Percentiles rank a stretch among this genome's conserved stretches.
Conservation (phyloP, 768 basidiomycete genomes). For the Russula sp. region DNA sequence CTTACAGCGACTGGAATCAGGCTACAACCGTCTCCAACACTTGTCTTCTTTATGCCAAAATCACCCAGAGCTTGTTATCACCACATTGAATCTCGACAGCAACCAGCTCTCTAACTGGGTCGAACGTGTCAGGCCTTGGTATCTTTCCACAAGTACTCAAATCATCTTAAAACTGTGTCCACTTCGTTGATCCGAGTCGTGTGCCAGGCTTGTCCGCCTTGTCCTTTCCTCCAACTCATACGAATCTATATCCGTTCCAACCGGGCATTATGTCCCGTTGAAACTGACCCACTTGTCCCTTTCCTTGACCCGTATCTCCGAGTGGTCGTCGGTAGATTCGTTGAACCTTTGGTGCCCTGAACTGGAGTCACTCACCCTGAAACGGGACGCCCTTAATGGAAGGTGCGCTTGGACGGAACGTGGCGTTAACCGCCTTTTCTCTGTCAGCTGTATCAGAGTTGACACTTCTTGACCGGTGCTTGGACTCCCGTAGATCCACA, state of each 20-base stretch:
- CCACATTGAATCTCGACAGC: conserved; percentile 64
- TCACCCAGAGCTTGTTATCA: conserved; percentile 35
- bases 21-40: conserved; percentile 57
- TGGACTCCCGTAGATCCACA: conserved; percentile 37
- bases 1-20: conserved; percentile 60
- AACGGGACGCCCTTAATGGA: conserved; percentile 64
- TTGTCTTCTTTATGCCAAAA: conserved; percentile 31
- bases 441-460: background rate
- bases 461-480: background rate
- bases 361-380: conserved; percentile 58
- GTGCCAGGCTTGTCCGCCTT: conserved; percentile 57
- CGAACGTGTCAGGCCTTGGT: conserved; percentile 42
- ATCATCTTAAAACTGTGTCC: background rate
- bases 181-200: conserved; percentile 8
- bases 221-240: conserved; percentile 65
- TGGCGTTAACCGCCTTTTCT: background rate
- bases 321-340: conserved; percentile 65
- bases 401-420: conserved; percentile 39
- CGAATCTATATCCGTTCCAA: conserved; percentile 35
- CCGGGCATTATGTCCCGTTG: conserved; percentile 33
- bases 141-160: conserved; percentile 19
- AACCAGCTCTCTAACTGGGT: conserved; percentile 62
- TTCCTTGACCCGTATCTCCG: conserved; percentile 53
- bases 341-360: conserved; percentile 66
- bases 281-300: conserved; percentile 60